Conservation (phyloP, 768 basidiomycete genomes). For the Lactarius hengduanensis region DNA sequence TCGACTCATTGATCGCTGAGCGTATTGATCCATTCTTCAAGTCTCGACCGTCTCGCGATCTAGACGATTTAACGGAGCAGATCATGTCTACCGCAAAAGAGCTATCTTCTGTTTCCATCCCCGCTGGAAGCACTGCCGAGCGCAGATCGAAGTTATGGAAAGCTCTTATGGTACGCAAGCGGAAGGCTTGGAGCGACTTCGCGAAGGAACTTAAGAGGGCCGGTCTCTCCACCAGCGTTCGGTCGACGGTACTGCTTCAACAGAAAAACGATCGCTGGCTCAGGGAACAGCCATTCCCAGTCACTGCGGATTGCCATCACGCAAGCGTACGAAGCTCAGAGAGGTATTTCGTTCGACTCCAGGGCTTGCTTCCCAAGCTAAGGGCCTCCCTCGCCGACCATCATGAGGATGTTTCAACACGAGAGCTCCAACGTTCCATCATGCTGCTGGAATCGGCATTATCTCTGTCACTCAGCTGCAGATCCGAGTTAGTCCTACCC, state of each 20-base stretch:
- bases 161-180: slow-evolving; percentile 74
- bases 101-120: slow-evolving; percentile 49
- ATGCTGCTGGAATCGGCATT: slow-evolving; percentile 79
- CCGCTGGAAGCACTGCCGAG: slow-evolving; percentile 44
- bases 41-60: slow-evolving; percentile 39
- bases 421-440: slow-evolving; percentile 79
- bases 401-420: slow-evolving; percentile 80
- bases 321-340: slow-evolving; percentile 47
- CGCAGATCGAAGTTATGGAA: slow-evolving; percentile 65
- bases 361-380: slow-evolving; percentile 62
- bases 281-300: slow-evolving; percentile 51
- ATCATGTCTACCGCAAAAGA: slow-evolving; percentile 62
- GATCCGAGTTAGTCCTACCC: slow-evolving; percentile 56
- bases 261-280: slow-evolving; percentile 61
- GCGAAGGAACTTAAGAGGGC: slow-evolving; percentile 81
- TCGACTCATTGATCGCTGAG: slow-evolving; percentile 43
- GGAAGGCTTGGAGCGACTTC: slow-evolving; percentile 88
- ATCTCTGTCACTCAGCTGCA: slow-evolving; percentile 57
- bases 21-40: slow-evolving; percentile 46
- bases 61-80: slow-evolving; percentile 57
- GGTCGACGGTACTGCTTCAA: slow-evolving; percentile 61
- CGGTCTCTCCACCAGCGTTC: slow-evolving; percentile 72
- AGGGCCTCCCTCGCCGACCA: slow-evolving; percentile 63
- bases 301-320: slow-evolving; percentile 32
- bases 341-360: slow-evolving; percentile 62